These are phyloP conservation scores for Aureobasidium sp. DNA, from an alignment of 2,329 filamentous ascomycete genomes.

Conservation along the genomic window DNA sequence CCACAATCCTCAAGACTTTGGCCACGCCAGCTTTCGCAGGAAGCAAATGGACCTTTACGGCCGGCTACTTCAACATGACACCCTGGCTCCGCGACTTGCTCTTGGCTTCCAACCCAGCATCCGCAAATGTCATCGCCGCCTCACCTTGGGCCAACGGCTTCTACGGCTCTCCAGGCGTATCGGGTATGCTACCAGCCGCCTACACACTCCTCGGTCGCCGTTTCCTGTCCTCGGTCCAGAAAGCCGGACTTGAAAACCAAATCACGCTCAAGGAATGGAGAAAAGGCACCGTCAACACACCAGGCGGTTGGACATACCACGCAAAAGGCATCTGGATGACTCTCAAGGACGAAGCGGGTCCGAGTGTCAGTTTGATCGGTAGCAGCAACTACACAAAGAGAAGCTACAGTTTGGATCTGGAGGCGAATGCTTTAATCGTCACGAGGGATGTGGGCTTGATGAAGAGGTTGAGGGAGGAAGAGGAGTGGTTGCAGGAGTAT, in stretches of 20 bases:
- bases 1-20: slow-evolving; percentile 61
- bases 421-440: slow-evolving; percentile 78
- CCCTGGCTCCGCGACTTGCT: slow-evolving; percentile 72
- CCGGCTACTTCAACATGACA: slow-evolving; percentile 96
- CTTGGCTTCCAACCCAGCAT: slow-evolving; percentile 58
- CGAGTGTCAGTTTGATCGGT: slow-evolving; percentile 74
- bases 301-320: slow-evolving; percentile 92
- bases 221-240: slow-evolving; percentile 59
- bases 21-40: slow-evolving; percentile 53
- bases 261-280: slow-evolving; percentile 84
- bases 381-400: slow-evolving; percentile 94
- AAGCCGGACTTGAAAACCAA: slow-evolving; percentile 44
- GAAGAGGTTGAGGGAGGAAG: slow-evolving; percentile 65
- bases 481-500: slow-evolving; percentile 68
- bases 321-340: slow-evolving; percentile 94
- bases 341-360: slow-evolving; percentile 47
- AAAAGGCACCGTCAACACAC: slow-evolving; percentile 67
- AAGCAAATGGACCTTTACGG: slow-evolving; percentile 90
- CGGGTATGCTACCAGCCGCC: slow-evolving; percentile 80
- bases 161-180: slow-evolving; percentile 78
- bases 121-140: slow-evolving; percentile 81
- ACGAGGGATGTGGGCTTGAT: slow-evolving; percentile 68
- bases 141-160: slow-evolving; percentile 94
- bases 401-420: slow-evolving; percentile 85
- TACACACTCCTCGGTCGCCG: slow-evolving; percentile 81